Base-by-base conservation (phyloP, 768 basidiomycete genomes). In the Lenzites betulinus region DNA sequence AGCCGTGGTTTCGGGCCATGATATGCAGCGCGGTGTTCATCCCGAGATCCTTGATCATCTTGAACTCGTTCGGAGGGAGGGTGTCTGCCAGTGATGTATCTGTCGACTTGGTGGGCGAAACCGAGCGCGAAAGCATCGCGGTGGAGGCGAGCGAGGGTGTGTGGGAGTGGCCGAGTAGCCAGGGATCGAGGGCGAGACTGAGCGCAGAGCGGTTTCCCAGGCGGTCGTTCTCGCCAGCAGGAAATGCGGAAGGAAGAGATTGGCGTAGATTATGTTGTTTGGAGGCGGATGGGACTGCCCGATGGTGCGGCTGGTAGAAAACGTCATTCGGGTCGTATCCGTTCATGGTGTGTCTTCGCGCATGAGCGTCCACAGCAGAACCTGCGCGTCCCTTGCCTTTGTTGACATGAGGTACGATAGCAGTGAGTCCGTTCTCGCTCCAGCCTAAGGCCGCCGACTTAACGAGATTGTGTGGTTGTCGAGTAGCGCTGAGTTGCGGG, bases 1-100 rank as follows among this genome's bases (percentile, higher is more conserved):
- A 80, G 16, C 78, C 78, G 42, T 83, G 80, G 33, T 81, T 79
- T 20, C 71, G 65, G 0, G 80, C 75, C 72, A 86, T 80, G 57
- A 67, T 68, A 11, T 70, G 64, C 2, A 84, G 60, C 16, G 74
- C 64, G 44, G 67, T 59, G 7, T 67, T 64, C 15, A 78, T 66
- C 2, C 77, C 78, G 7, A 74, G 54, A 33, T 56, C 58, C 50
- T 66, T 36, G 16, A 69, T 63, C 42, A 67, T 64, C n/a, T 64
- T 60, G 23, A 65, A 66, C 47, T 63, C 62, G 6, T 39, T 35
- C 62, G 64, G 28, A 52, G 51, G 48, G 1, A 63, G 57, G 30
- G 42, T 46, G n/a, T 59, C 49, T 13, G 49, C 56, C 20, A 38
- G 44, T 23, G 52, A 20, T 38, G 48, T 33, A 51, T 62, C 23